Base-by-base conservation (phyloP, 148 eudicot species). In the Spergularia bocconei region DNA sequence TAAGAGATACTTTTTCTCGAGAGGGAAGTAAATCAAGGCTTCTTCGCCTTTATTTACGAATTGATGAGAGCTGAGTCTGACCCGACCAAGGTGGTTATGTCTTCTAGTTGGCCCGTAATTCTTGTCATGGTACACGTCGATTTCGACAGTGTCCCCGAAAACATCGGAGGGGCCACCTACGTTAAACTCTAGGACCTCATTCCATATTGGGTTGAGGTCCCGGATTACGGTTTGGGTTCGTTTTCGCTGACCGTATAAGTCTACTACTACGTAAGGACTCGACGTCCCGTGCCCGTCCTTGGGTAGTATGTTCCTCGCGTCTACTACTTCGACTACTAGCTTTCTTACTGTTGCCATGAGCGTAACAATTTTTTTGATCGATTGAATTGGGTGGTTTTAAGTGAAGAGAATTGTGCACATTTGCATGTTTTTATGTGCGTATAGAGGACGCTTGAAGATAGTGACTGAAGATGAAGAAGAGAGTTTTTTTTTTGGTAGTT, bases 221-320 rank as follows among this genome's bases (percentile, higher is more conserved):
- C 86, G 80, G 25, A 79, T 17, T 9, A 78, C 70, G 7, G 91
- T 85, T 74, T 81, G 79, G 2, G 98, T 94, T 21, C 89, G 86
- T 72, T 81, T 86, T 21, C 95, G 78, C 74, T 94, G 98, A 1
- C 98, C 98, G 72, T 91, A 78, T 55, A 84, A 94, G 69, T 91
- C 93, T 7, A 91, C 76, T 8, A 91, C 74, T 4, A 81, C 97
- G 71, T 94, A 94, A 0, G 98, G 97, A 47, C 98, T 94, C 8
- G 91, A 89, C 3, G 90, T 82, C 0, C 98, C 98, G 17, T 90
- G 96, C 13, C 98, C 98, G 78, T 94, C 98, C 79, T 86, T 94
- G 1, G 98, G 98, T 6, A 70, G 66, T 13, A 94, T 89, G 58
- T 87, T 81, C 0, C 84, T 84, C 10, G 98, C 98, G 19, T 94